Evolutionary conservation across 495 filamentous ascomycete species (phyloP).

Genomic region (Cetradonia linearis): DNA sequence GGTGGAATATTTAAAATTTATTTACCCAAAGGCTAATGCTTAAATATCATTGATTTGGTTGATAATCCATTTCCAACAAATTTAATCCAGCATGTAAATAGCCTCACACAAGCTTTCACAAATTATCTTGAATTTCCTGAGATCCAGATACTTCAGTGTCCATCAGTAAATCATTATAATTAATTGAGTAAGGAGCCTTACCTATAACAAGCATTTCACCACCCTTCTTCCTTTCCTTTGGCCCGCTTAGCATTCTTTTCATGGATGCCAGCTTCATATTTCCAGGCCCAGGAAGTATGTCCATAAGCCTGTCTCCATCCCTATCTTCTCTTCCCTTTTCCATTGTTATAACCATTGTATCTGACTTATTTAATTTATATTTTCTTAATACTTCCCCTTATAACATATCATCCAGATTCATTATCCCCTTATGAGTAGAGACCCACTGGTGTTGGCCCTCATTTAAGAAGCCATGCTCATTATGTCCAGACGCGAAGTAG

Average conservation of each 20-base stretch:
- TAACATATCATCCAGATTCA: conserved; percentile 7
- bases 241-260: background rate
- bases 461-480: background rate
- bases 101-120: conserved; percentile 6
- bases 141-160: conserved; percentile 7
- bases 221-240: conserved; percentile 6
- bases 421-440: background rate
- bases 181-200: conserved; percentile 8
- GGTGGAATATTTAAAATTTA: background rate
- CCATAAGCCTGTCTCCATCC: background rate
- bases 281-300: background rate
- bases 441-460: conserved; percentile 4
- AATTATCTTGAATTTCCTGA: conserved; percentile 9
- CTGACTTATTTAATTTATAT: conserved; percentile 1
- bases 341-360: background rate
- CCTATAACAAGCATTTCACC: conserved; percentile 11
- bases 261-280: background rate
- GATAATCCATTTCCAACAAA: conserved; percentile 6
- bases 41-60: background rate
- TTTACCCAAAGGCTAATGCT: background rate
- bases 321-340: conserved; percentile 8
- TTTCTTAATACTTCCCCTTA: conserved; percentile 8
- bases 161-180: conserved; percentile 6
- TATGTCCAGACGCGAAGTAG: conserved; percentile 8
- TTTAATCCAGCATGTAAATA: conserved; percentile 6